Conservation (phyloP, 108 stramenopile species). For the Skeletonema potamos region DNA sequence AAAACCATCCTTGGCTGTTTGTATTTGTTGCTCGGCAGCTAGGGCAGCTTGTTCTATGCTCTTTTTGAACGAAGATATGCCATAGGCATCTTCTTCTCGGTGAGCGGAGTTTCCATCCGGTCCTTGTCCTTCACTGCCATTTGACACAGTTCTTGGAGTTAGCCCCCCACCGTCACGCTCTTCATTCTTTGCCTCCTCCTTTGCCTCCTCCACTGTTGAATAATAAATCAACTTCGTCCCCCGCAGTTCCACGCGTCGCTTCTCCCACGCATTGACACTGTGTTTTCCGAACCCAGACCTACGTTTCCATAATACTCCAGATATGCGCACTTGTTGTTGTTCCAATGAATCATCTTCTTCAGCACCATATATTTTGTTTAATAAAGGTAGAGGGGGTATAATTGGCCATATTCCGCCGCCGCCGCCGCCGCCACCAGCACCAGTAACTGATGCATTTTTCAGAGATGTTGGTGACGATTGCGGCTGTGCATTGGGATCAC, state of each 20-base stretch:
- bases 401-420: background rate
- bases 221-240: constrained; percentile 41
- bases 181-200: constrained; percentile 26
- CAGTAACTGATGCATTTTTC: no score
- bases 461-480: background rate
- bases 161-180: background rate
- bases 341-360: background rate
- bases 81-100: background rate
- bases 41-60: constrained; percentile 31
- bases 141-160: background rate
- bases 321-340: constrained; percentile 20
- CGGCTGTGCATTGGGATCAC: constrained; percentile 8
- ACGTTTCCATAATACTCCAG: constrained; percentile 44
- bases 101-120: background rate
- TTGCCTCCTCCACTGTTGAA: constrained; percentile 7
- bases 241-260: constrained; percentile 28
- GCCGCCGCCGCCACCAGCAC: background rate
- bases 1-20: constrained; percentile 27
- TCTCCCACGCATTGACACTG: constrained; percentile 39
- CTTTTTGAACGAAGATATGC: constrained; percentile 4
- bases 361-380: background rate
- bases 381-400: background rate
- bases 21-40: constrained; percentile 31
- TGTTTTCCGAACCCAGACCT: constrained; percentile 38
- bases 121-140: background rate